Percentiles rank a stretch among this genome's conserved stretches.
Evolutionary conservation across 305 asterid genomes (phyloP).

Genomic region (Fraxinus albicans): DNA sequence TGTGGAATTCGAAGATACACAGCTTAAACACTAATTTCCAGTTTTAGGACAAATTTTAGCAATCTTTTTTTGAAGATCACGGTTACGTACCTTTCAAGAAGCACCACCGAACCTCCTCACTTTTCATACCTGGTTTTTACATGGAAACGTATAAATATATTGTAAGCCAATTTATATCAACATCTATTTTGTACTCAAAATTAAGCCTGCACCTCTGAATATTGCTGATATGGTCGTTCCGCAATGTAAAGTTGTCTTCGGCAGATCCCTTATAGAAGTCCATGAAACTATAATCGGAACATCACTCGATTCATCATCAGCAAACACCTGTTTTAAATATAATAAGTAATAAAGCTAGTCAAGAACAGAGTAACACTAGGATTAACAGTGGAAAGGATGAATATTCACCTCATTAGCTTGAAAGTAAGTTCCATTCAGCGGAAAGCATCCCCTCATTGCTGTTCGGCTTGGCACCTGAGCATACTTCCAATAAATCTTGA

Average conservation of each 20-base stretch:
- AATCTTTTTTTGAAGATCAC: background rate
- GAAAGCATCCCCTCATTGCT: conserved; percentile 48
- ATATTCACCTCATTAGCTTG: conserved; percentile 59
- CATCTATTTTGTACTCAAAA: background rate
- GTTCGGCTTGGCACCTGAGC: conserved; percentile 43
- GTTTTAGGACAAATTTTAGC: background rate
- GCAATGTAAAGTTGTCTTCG: conserved; percentile 30
- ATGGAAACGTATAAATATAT: background rate
- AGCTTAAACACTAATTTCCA: background rate
- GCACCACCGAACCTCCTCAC: conserved; percentile 29
- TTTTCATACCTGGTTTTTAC: conserved; percentile 32
- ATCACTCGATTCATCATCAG: conserved; percentile 46
- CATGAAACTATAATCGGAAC: conserved; percentile 34
- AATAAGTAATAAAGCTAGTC: background rate
- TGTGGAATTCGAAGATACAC: background rate
- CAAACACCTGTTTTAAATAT: conserved; percentile 40
- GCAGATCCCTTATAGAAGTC: conserved; percentile 26
- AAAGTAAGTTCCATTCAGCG: conserved; percentile 59
- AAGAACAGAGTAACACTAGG: background rate
- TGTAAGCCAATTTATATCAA: background rate
- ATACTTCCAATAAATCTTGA: conserved; percentile 9
- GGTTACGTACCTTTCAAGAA: conserved; percentile 41
- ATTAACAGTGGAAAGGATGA: background rate
- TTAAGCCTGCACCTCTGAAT: conserved; percentile 33
- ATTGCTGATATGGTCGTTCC: conserved; percentile 38